Evolutionary conservation across 176 grass and related monocot genomes (phyloP).

Genomic region (Olyra latifolia): DNA sequence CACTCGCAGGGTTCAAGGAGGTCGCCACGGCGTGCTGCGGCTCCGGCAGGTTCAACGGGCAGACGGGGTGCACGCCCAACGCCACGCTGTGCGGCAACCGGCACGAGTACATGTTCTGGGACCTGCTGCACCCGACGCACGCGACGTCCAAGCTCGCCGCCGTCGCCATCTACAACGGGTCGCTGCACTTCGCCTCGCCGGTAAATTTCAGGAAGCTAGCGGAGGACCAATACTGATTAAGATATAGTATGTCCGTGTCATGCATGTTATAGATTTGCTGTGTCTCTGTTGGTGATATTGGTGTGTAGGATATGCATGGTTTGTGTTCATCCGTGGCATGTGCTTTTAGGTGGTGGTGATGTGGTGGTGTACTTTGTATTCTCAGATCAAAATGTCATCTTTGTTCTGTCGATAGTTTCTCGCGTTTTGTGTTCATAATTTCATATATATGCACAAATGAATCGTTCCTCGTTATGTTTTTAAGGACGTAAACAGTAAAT

Average conservation of each 20-base stretch:
- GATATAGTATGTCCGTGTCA: constrained; percentile 13
- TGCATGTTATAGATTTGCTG: background rate
- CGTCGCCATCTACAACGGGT: constrained; percentile 78
- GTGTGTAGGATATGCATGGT: constrained; percentile 19
- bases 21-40: constrained; percentile 64
- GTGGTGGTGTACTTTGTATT: background rate
- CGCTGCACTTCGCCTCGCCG: constrained; percentile 63
- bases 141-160: constrained; percentile 71
- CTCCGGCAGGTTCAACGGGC: constrained; percentile 66
- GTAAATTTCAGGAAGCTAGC: constrained; percentile 82
- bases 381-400: background rate
- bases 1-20: constrained; percentile 59
- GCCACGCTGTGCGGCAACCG: constrained; percentile 66
- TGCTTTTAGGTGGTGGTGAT: background rate
- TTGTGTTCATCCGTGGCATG: constrained; percentile 5
- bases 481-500: background rate
- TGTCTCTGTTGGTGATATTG: constrained; percentile 8
- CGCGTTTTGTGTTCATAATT: background rate
- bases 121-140: constrained; percentile 86
- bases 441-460: background rate
- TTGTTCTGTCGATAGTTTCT: background rate
- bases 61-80: constrained; percentile 68
- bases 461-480: background rate
- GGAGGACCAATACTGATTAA: constrained; percentile 30
- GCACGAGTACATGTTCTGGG: constrained; percentile 89